Conservation (phyloP, 805 yeast genomes). For the Candida railenensis region DNA sequence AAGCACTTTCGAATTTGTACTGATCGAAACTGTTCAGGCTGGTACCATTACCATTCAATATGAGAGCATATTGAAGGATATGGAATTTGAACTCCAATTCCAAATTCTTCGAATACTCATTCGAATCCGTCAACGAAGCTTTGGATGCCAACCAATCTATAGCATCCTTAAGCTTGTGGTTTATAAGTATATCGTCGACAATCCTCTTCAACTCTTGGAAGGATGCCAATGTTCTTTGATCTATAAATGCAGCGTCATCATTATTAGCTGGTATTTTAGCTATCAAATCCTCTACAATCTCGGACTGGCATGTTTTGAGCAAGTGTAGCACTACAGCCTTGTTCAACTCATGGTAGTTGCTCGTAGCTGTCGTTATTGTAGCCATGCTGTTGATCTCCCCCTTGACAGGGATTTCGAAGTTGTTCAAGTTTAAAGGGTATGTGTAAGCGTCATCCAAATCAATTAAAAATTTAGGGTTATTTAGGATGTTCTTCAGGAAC, state of each 20-base stretch:
- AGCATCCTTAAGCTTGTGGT: constrained; percentile 22
- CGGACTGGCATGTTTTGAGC: constrained; percentile 40
- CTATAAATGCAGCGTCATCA: neutral
- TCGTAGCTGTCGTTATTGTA: constrained; percentile 11
- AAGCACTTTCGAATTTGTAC: constrained; percentile 21
- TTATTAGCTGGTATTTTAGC: constrained; percentile 14
- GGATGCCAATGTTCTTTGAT: neutral
- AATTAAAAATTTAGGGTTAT: constrained; percentile 24
- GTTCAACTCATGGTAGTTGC: constrained; percentile 29
- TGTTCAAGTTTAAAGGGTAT: constrained; percentile 32
- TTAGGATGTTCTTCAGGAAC: constrained; percentile 32
- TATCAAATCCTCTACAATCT: constrained; percentile 29
- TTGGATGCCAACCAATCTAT: neutral
- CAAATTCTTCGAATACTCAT: constrained; percentile 2
- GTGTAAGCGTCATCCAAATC: constrained; percentile 43
- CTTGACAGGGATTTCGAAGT: constrained; percentile 5
- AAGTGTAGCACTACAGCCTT: constrained; percentile 39
- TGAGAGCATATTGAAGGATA: constrained; percentile 34
- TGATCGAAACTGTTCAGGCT: neutral
- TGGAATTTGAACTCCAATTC: constrained; percentile 41
- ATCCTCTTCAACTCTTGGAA: constrained; percentile 24
- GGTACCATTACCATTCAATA: constrained; percentile 20
- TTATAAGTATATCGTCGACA: constrained; percentile 29
- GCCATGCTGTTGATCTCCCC: neutral
- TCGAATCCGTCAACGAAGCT: neutral